Base-by-base conservation (phyloP, 108 stramenopile species). In the Pseudonitzschia delicatissima region DNA sequence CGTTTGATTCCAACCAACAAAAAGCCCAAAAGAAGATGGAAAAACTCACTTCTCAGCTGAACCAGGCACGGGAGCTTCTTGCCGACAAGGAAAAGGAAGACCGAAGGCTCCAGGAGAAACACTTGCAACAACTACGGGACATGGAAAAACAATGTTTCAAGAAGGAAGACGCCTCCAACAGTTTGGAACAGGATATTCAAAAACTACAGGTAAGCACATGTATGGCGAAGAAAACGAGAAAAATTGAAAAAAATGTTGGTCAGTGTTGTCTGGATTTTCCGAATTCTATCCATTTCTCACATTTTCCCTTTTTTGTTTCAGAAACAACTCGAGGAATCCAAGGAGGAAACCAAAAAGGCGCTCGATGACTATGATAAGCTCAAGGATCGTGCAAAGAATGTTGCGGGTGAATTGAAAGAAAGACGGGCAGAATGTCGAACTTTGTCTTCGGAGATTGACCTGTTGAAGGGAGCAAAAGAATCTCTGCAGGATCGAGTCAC, bases 371-470 rank as follows among this genome's bases (percentile, higher is more conserved):
- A 81, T 39, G 69, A 82, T 17, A 79, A 81, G n/a, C 73, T 91
- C 37, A 86, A 88, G 69, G 74, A 71, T 27, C 79, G 93, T 47
- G 81, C 83, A 27, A 91, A 91, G 68, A 72, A 64, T 48, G 78
- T 94, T 26, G 93, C 93, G 3, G 77, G 75, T 29, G 93, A 94
- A 65, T 67, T 94, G 64, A 91, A 90, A 61, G 93, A 90, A 59
- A 78, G 90, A 21, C 79, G 93, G 63, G 69, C 76, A 15, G 90
- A 91, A 64, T 89, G 88, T 33, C 62, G 93, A 58, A 75, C 83
- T 9, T 62, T 94, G 51, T 34, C 64, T 21, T 61, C 77, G 0
- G 66, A 81, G 50, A 62, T 84, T 35, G 79, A 84, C 34, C 69
- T 84, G 36, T 45, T 89, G 37, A 73, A 68, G 28, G 64, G 69